phyloP scores from a whole-genome alignment of 1,139 yeast species.

The Scheffersomyces segobiensis region DNA sequence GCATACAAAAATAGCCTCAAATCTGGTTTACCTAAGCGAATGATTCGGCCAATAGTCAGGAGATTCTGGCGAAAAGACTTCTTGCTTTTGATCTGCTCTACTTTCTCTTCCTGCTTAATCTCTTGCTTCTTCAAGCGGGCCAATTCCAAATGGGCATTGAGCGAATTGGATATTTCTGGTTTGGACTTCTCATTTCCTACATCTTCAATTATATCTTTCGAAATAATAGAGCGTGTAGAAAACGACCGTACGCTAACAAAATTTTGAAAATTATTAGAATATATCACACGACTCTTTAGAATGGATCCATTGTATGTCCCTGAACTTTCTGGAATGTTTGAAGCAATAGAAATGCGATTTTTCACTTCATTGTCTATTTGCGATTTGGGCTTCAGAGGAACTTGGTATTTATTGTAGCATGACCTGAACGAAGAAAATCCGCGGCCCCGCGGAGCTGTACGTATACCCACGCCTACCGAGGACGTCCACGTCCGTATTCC shows the following conservation, averaged over 20 bases:
- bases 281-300: not conserved
- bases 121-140: constrained; percentile 27
- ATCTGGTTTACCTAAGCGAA: constrained; percentile 44
- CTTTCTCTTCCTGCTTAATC: constrained; percentile 35
- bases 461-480: not conserved
- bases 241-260: not conserved
- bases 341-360: not conserved
- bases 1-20: constrained; percentile 40
- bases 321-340: not conserved
- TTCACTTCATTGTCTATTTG: not conserved
- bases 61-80: constrained; percentile 36
- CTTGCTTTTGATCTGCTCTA: constrained; percentile 23
- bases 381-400: not conserved
- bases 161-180: constrained; percentile 17
- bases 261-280: not conserved
- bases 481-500: not conserved
- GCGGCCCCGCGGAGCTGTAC: not conserved
- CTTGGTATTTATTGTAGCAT: not conserved
- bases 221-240: not conserved
- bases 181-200: constrained; percentile 5
- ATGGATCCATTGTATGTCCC: not conserved
- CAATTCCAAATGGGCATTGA: constrained; percentile 32
- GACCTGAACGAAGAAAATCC: not conserved
- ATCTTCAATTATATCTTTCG: not conserved
- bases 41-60: constrained; percentile 37